Conservation (phyloP, 1,284 basidiomycete species). For the Lignosus rhinocerotis region DNA sequence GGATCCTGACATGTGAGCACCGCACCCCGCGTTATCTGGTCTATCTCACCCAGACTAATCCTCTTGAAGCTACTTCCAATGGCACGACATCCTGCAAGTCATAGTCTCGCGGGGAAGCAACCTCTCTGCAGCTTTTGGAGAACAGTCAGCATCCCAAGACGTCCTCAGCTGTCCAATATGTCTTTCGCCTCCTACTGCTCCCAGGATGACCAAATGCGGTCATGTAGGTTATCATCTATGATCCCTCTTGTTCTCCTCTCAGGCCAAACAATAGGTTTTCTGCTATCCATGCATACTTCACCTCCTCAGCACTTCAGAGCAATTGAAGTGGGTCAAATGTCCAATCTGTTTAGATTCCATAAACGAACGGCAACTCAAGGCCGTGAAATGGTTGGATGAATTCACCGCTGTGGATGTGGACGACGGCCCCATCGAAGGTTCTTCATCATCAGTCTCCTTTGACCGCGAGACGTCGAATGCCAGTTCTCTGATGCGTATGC, state of each 20-base stretch:
- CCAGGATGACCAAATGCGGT: constrained; percentile 96
- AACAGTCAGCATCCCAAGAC: constrained; percentile 46
- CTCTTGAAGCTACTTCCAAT: constrained; percentile 79
- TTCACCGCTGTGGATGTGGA: constrained; percentile 40
- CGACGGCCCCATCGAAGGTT: constrained; percentile 35
- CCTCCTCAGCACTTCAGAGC: constrained; percentile 84
- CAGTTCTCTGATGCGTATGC: constrained; percentile 75
- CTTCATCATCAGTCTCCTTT: constrained; percentile 46
- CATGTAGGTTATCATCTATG: constrained; percentile 67
- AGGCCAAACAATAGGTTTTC: constrained; percentile 59
- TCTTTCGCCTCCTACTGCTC: constrained; percentile 86
- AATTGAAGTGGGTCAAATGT: constrained; percentile 83
- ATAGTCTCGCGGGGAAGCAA: constrained; percentile 79
- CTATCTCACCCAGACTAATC: constrained; percentile 17
- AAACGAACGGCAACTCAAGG: constrained; percentile 89
- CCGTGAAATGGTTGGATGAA: constrained; percentile 81
- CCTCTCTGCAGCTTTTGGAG: constrained; percentile 48
- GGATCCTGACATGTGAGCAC: constrained; percentile 87
- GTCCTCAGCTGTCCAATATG: constrained; percentile 92
- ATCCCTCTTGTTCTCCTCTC: neutral
- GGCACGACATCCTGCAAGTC: constrained; percentile 96
- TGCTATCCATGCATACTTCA: constrained; percentile 93
- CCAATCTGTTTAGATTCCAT: constrained; percentile 97
- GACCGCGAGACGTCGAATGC: constrained; percentile 38
- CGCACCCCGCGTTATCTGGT: constrained; percentile 5